Conservation (phyloP, 2,329 filamentous ascomycete species). For the Aureobasidium sp. region DNA sequence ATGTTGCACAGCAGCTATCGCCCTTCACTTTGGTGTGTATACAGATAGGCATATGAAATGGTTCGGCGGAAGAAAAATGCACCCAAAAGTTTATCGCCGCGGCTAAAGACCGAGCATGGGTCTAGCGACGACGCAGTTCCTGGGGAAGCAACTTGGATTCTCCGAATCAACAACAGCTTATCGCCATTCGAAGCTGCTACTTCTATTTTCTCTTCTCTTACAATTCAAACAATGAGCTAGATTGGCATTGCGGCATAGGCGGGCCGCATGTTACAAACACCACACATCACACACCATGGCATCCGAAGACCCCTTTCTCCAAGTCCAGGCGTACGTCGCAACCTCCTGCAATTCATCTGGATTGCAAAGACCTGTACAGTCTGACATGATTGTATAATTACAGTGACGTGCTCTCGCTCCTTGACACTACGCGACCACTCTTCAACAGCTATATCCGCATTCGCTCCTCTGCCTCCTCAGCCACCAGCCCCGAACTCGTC, state of each 20-base stretch:
- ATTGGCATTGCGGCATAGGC: constrained; percentile 14
- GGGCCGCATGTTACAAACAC: constrained; percentile 6
- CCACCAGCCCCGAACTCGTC: constrained; percentile 62
- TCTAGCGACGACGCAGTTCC: background rate
- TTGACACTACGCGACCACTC: constrained; percentile 73
- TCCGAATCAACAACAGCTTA: background rate
- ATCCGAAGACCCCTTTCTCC: constrained; percentile 43
- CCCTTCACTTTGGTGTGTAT: background rate
- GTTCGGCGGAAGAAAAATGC: constrained; percentile 4
- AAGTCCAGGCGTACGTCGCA: constrained; percentile 39
- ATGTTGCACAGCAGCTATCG: no score
- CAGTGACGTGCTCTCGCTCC: constrained; percentile 82
- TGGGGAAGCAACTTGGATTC: background rate
- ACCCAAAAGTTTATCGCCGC: background rate
- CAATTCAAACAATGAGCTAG: constrained; percentile 9
- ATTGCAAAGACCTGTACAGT: background rate
- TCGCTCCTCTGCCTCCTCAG: constrained; percentile 68
- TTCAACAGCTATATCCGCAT: constrained; percentile 96
- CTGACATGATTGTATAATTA: background rate
- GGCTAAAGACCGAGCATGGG: background rate
- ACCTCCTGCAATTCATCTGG: no score
- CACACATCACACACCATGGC: constrained; percentile 16
- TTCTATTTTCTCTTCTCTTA: no score
- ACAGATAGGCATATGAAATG: background rate
- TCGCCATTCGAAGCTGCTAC: background rate